These are phyloP conservation scores for Clonostachys rosea DNA, from an alignment of 2,329 filamentous ascomycete species.

Conservation along the genomic window DNA sequence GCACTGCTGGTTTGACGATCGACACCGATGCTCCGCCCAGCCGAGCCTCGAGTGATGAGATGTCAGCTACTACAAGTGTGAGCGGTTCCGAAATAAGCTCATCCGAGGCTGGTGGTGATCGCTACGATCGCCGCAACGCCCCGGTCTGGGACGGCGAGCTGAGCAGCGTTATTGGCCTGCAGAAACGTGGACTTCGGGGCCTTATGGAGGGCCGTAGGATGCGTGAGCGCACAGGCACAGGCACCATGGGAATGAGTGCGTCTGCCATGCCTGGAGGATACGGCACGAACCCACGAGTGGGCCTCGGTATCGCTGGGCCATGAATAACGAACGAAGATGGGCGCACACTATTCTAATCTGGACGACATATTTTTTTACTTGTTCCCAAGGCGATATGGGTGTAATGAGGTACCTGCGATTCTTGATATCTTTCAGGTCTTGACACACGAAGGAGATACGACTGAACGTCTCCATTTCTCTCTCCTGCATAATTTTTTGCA, in stretches of 20 bases:
- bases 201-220: constrained; percentile 92
- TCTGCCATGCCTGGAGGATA: constrained; percentile 22
- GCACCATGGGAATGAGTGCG: constrained; percentile 13
- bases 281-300: constrained; percentile 31
- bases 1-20: constrained; percentile 37
- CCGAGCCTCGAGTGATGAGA: constrained; percentile 38
- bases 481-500: too few relatives aligned
- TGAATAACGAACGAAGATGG: too few relatives aligned
- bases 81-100: constrained; percentile 54
- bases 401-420: too few relatives aligned
- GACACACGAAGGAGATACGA: too few relatives aligned
- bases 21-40: constrained; percentile 35
- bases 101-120: constrained; percentile 42
- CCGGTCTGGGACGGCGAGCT: constrained; percentile 73
- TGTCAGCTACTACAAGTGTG: constrained; percentile 43
- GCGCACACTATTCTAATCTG: too few relatives aligned
- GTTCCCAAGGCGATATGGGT: too few relatives aligned
- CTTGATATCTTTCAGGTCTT: too few relatives aligned
- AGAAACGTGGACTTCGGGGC: constrained; percentile 87
- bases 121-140: constrained; percentile 23
- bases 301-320: constrained; percentile 45
- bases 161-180: constrained; percentile 87
- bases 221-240: constrained; percentile 59
- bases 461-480: too few relatives aligned
- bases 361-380: too few relatives aligned